Conservation (phyloP, 2,329 filamentous ascomycete species). For the Sclerotinia sclerotiorum region DNA sequence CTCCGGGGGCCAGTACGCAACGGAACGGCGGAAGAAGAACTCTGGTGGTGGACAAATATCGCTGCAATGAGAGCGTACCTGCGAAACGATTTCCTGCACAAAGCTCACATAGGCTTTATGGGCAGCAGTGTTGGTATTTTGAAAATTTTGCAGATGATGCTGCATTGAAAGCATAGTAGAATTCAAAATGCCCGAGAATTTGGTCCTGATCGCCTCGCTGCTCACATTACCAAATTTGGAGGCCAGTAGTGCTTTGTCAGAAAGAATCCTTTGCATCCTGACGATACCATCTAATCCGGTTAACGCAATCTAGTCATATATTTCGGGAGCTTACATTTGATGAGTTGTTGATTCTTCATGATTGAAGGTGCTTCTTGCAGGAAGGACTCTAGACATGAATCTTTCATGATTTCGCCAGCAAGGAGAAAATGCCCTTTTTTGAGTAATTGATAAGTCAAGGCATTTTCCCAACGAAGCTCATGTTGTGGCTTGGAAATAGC, state of each 20-base stretch:
- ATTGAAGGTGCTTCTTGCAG: neutral
- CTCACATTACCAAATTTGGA: conserved; percentile 21
- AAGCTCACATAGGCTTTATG: conserved; percentile 34
- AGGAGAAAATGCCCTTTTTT: conserved; percentile 19
- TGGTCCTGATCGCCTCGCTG: conserved; percentile 24
- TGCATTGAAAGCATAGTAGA: conserved; percentile 36
- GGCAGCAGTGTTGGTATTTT: conserved; percentile 23
- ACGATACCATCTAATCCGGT: conserved; percentile 5
- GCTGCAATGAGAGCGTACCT: conserved; percentile 34
- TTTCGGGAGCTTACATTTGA: conserved; percentile 1
- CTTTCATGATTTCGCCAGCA: neutral
- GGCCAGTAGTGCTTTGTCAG: conserved; percentile 25
- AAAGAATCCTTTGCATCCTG: conserved; percentile 24
- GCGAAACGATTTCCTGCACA: conserved; percentile 30
- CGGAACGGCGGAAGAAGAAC: conserved; percentile 35
- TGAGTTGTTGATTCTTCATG: conserved; percentile 12
- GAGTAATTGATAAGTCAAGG: conserved; percentile 18
- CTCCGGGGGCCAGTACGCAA: conserved; percentile 36
- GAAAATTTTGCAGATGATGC: conserved; percentile 30
- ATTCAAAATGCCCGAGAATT: conserved; percentile 32
- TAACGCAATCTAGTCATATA: neutral
- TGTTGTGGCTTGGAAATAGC: conserved; percentile 52
- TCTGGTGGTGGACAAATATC: conserved; percentile 33
- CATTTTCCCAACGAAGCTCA: conserved; percentile 46
- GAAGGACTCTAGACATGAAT: neutral